A percentile compares a stretch with the other conserved stretches of the same genome.
phyloP scores from a whole-genome alignment of 2,329 filamentous ascomycete species.

The Aspergillus hortae region DNA sequence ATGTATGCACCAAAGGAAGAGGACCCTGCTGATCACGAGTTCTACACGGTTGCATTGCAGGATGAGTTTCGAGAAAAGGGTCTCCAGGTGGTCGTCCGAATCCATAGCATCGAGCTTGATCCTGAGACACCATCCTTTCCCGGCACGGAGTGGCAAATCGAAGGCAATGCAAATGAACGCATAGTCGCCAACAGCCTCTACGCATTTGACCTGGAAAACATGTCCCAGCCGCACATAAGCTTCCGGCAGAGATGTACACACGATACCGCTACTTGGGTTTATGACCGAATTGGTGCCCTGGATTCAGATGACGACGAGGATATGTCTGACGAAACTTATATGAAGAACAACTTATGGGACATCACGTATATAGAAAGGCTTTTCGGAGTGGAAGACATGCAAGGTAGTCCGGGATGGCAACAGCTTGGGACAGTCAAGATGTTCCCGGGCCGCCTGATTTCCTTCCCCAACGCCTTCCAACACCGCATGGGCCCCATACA shows the following conservation, averaged over 20 bases:
- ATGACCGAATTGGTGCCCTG: neutral
- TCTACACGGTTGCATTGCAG: constrained; percentile 12
- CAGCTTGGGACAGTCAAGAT: constrained; percentile 11
- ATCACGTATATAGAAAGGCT: constrained; percentile 8
- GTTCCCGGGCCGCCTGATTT: constrained; percentile 8
- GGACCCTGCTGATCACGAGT: constrained; percentile 7
- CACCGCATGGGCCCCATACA: constrained; percentile 8
- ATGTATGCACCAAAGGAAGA: constrained; percentile 1
- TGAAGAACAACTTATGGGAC: constrained; percentile 5
- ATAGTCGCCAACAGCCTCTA: constrained; percentile 6
- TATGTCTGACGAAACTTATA: neutral
- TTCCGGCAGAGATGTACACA: constrained; percentile 4
- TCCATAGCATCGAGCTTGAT: constrained; percentile 11
- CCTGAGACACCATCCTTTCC: constrained; percentile 7
- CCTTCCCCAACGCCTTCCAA: constrained; percentile 9
- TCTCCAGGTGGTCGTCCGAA: constrained; percentile 11
- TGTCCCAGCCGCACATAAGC: constrained; percentile 7
- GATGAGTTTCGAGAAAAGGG: constrained; percentile 12
- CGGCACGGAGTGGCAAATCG: constrained; percentile 9
- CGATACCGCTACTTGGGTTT: neutral
- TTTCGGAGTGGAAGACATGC: constrained; percentile 2
- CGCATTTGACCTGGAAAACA: constrained; percentile 8
- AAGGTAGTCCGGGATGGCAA: constrained; percentile 2
- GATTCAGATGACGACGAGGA: neutral
- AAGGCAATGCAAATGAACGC: constrained; percentile 9